A percentile compares a stretch with the other conserved stretches of the same genome.
These are phyloP conservation scores for Forsythia suspensa DNA, from an alignment of 257 asterid genomes.

Conservation along the genomic window DNA sequence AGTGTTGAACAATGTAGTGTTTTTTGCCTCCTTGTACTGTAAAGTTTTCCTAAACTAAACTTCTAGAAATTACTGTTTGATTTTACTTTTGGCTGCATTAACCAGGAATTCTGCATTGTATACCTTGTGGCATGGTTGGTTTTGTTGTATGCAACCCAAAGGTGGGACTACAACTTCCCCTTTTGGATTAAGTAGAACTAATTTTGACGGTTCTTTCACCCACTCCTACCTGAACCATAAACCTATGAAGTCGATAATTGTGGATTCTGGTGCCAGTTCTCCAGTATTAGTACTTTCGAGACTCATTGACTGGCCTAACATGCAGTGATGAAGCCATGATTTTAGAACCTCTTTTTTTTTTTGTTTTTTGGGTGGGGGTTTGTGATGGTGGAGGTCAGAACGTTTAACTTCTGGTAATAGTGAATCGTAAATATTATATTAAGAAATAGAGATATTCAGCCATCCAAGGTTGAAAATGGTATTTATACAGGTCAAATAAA, in stretches of 20 bases:
- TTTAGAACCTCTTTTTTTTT: not conserved
- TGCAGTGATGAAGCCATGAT: not conserved
- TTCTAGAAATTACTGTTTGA: not conserved
- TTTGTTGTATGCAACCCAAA: slow-evolving; percentile 10
- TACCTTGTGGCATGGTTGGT: not conserved
- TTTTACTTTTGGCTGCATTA: not conserved
- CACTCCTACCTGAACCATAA: slow-evolving; percentile 4
- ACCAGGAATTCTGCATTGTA: not conserved
- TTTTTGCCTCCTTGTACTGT: not conserved
- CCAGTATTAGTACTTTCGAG: not conserved
- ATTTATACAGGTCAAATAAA: not conserved
- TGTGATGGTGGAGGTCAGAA: not conserved
- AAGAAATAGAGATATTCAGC: not conserved
- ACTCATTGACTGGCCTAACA: slow-evolving; percentile 12
- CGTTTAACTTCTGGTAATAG: not conserved
- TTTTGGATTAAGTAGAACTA: not conserved
- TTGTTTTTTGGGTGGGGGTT: not conserved
- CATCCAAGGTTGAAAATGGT: not conserved
- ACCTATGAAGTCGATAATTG: slow-evolving; percentile 8
- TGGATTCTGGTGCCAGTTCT: slow-evolving; percentile 10
- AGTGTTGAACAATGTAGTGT: not conserved
- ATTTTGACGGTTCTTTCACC: not conserved
- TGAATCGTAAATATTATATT: not conserved
- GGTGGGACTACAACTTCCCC: not conserved
- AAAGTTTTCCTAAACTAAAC: not conserved